Evolutionary conservation across 2,329 filamentous ascomycete genomes (phyloP), one percentile per base, ranked within the genome.

Genomic region (Colletotrichum karsti): DNA sequence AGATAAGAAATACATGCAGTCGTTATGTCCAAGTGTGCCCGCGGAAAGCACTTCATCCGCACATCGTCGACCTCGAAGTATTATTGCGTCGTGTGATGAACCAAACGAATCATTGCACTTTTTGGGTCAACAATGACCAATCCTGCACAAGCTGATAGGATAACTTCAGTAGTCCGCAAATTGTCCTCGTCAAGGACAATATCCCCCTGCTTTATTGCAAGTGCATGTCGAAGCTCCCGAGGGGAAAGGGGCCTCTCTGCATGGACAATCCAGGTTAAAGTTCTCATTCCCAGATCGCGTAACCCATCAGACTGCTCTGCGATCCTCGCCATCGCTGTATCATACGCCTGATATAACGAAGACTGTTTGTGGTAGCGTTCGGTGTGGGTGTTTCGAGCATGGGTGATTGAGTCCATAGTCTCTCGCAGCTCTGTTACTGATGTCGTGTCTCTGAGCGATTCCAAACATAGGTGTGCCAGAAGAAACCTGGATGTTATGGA

Each of bases 261-360:
- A 22, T n/a, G n/a, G 5, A 42, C 2, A 20, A 42, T 18, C 39
- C 39, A 42, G 13, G n/a, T 20, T 5, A 42, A 2, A 4, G 39
- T 42, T n/a, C 20, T 42, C 39, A 42, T 42, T 18, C 39, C 84
- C 41, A 84, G 73, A 0, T 78, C 65, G 18, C 51, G 42, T 9
- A 76, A 68, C 3, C 75, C 78, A 1, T 55, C 1, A 1, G 69
- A 9, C 54, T 87, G 83, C 1, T 70, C 62, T n/a, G 78, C 54
- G 39, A 87, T 84, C 22, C 83, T 74, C 4, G 79, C 41, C 73
- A 87, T 81, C 0, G 80, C 78, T 0, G 79, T 65, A 0, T 77
- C 66, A 59, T 88, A 88, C 0, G 80, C 78, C n/a, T 72, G 9
- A n/a, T 22, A 3, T 13, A 13, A 5, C 9, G 42, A 10, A n/a